These are phyloP conservation scores for Brassica cretica DNA, from an alignment of 345 rosid species.

Conservation along the genomic window DNA sequence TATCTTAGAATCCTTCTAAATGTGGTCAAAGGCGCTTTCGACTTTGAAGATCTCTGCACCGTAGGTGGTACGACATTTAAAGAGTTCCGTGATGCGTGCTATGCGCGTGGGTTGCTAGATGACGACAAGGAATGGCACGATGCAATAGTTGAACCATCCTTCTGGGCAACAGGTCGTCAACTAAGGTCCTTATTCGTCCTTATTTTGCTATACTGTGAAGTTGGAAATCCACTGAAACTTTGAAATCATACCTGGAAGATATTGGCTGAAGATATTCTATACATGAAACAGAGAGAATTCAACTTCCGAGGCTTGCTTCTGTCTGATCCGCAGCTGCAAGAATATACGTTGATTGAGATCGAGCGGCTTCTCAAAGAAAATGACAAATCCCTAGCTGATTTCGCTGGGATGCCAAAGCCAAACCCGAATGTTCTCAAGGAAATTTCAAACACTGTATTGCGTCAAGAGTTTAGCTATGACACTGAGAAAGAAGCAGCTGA, in stretches of 20 bases:
- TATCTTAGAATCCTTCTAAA: not conserved
- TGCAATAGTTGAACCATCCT: not conserved
- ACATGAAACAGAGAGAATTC: not conserved
- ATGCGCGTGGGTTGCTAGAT: not conserved
- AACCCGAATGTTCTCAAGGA: not conserved
- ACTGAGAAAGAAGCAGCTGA: not conserved
- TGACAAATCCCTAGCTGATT: not conserved
- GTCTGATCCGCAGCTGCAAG: not conserved
- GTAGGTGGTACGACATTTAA: not conserved
- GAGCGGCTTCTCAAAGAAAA: not conserved
- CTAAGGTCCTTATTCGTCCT: not conserved
- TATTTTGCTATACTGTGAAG: not conserved
- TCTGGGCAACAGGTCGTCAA: not conserved
- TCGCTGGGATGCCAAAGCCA: not conserved
- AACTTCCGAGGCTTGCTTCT: not conserved
- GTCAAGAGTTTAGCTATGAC: not conserved
- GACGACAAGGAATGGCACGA: constrained; percentile 9
- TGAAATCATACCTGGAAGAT: not conserved
- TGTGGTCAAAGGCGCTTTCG: not conserved
- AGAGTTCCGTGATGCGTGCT: not conserved
- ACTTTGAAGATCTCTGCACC: not conserved
- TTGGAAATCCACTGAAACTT: not conserved
- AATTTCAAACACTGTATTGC: not conserved
- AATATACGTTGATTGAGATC: not conserved
- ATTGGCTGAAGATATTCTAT: not conserved